phyloP scores from a whole-genome alignment of 2,329 filamentous ascomycete species.

The Colletotrichum shisoi region DNA sequence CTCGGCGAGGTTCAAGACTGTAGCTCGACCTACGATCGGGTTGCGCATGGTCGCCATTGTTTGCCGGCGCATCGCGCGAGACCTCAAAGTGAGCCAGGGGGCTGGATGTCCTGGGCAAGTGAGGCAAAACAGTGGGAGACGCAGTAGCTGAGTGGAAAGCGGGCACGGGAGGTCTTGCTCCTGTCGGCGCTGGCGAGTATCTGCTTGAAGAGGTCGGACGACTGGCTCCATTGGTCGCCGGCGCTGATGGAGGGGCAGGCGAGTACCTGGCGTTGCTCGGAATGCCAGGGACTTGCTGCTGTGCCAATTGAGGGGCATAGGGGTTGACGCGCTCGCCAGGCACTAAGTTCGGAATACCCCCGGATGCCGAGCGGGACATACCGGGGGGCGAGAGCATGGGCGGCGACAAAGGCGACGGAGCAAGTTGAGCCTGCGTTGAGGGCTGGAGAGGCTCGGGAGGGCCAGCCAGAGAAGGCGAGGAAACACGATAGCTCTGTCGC shows the following conservation, averaged over 20 bases:
- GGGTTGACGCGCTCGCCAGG: slow-evolving; percentile 62
- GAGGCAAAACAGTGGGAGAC: slow-evolving; percentile 58
- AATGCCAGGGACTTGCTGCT: slow-evolving; percentile 47
- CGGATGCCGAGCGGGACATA: slow-evolving; percentile 36
- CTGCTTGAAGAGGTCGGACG: slow-evolving; percentile 55
- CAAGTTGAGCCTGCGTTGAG: slow-evolving; percentile 44
- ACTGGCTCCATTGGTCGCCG: slow-evolving; percentile 52
- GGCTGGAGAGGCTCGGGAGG: slow-evolving; percentile 49
- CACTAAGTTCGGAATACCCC: slow-evolving; percentile 55
- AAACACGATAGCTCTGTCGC: slow-evolving; percentile 57
- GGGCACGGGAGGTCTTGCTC: slow-evolving; percentile 51
- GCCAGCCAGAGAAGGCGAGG: slow-evolving; percentile 54
- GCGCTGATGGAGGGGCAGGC: slow-evolving; percentile 59
- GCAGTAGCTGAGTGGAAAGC: slow-evolving; percentile 52
- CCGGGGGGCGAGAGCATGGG: slow-evolving; percentile 30
- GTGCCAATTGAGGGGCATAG: slow-evolving; percentile 57
- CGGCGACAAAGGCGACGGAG: slow-evolving; percentile 34
- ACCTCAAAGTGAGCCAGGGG: slow-evolving; percentile 71
- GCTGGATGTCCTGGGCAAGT: slow-evolving; percentile 71
- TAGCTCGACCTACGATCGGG: slow-evolving; percentile 61
- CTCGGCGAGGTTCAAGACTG: slow-evolving; percentile 63
- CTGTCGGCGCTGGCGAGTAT: slow-evolving; percentile 61
- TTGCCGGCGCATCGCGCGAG: slow-evolving; percentile 44
- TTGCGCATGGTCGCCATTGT: slow-evolving; percentile 53
- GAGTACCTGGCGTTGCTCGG: slow-evolving; percentile 65